Evolutionary conservation across 495 filamentous ascomycete species (phyloP).

Genomic region (Podospora anserina): DNA sequence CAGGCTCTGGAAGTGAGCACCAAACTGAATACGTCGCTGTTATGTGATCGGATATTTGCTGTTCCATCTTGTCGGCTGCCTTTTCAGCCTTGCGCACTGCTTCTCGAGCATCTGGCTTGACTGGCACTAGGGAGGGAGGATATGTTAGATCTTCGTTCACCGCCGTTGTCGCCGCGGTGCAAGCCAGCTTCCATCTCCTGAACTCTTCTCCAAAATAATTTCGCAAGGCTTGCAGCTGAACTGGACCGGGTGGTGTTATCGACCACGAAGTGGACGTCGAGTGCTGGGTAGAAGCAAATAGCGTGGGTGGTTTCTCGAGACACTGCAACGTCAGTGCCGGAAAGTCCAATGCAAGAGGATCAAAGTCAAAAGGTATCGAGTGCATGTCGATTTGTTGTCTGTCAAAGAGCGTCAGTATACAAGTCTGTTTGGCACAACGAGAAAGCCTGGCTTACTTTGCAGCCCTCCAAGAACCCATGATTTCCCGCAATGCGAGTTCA

Average conservation of each 20-base stretch:
- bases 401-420: conserved; percentile 29
- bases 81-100: conserved; percentile 40
- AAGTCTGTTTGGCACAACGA: conserved; percentile 12
- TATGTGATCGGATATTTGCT: conserved; percentile 65
- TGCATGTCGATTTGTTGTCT: conserved; percentile 46
- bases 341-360: conserved; percentile 75
- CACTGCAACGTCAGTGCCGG: conserved; percentile 77
- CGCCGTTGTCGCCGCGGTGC: conserved; percentile 41
- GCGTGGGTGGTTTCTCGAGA: conserved; percentile 70
- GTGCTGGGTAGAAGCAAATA: conserved; percentile 70
- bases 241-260: conserved; percentile 62
- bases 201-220: conserved; percentile 63
- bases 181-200: conserved; percentile 55
- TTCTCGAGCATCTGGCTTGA: conserved; percentile 44
- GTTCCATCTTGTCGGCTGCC: conserved; percentile 49
- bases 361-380: conserved; percentile 71
- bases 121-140: conserved; percentile 27
- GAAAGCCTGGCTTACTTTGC: conserved; percentile 59
- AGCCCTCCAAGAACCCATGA: conserved; percentile 73
- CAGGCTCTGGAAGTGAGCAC: conserved; percentile 54
- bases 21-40: conserved; percentile 68
- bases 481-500: conserved; percentile 79
- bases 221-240: conserved; percentile 67
- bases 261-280: conserved; percentile 70
- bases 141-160: conserved; percentile 42